These are phyloP conservation scores for Babesia bigemina DNA, from an alignment of 169 alveolate genomes.

Conservation along the genomic window DNA sequence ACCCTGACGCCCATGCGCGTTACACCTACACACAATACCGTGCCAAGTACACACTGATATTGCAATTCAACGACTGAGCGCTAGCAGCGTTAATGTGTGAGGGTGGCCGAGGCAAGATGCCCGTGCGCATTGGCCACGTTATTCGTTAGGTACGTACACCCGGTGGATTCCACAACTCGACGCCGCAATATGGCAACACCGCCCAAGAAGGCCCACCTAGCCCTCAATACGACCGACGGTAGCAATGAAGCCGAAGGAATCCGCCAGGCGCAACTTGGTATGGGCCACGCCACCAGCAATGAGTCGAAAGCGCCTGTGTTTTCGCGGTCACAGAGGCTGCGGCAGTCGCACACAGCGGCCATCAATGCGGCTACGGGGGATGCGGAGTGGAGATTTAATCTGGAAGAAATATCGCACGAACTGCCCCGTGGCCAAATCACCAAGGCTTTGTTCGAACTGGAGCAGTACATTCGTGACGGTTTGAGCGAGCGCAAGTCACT, in stretches of 20 bases:
- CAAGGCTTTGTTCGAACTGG: constrained; percentile 36
- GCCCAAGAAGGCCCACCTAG: no score
- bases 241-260: not conserved
- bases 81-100: no score
- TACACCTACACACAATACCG: no score
- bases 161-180: not conserved
- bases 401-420: constrained; percentile 16
- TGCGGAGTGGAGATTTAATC: constrained; percentile 11
- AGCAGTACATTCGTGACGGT: constrained; percentile 15
- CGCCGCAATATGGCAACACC: not conserved
- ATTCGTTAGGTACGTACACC: not conserved
- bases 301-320: constrained; percentile 16
- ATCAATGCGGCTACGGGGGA: not conserved
- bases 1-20: no score
- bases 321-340: constrained; percentile 1
- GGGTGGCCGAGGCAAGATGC: no score
- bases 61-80: no score
- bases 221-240: no score
- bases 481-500: not conserved
- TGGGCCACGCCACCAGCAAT: no score
- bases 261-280: not conserved
- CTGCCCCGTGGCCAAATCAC: constrained; percentile 32
- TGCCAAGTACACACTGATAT: no score
- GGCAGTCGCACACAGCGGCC: not conserved
- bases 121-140: no score